Conservation (phyloP, 2,329 filamentous ascomycete genomes). For the Hypoxylon rubiginosum region DNA sequence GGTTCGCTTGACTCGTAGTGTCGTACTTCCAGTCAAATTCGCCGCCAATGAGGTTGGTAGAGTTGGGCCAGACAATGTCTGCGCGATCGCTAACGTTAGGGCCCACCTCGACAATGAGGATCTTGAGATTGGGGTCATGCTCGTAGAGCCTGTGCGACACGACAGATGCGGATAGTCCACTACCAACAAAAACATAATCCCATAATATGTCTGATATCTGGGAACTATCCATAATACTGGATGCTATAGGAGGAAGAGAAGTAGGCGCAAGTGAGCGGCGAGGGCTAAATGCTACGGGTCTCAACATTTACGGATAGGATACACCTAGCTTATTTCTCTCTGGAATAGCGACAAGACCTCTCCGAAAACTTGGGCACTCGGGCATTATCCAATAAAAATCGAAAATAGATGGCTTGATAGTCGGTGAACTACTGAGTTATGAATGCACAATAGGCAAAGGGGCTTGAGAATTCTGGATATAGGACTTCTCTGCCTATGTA, state of each 20-base stretch:
- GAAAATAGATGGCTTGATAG: no score
- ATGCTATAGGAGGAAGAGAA: background rate
- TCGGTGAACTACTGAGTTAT: no score
- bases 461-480: no score
- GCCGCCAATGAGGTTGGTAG: constrained; percentile 43
- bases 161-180: constrained; percentile 39
- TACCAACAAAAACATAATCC: constrained; percentile 44
- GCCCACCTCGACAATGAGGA: constrained; percentile 55
- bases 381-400: no score
- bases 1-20: constrained; percentile 43
- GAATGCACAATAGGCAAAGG: no score
- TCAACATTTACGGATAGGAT: no score
- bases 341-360: no score
- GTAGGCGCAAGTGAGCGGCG: no score
- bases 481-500: no score
- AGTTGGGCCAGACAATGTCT: constrained; percentile 40
- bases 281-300: no score
- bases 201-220: constrained; percentile 15
- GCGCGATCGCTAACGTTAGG: constrained; percentile 41
- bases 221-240: background rate
- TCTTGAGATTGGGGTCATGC: constrained; percentile 34
- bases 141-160: constrained; percentile 32
- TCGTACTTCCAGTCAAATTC: constrained; percentile 51
- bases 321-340: no score
- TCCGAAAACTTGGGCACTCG: no score